Base-by-base conservation (phyloP, 1,284 basidiomycete genomes). In the Melampsora americana region DNA sequence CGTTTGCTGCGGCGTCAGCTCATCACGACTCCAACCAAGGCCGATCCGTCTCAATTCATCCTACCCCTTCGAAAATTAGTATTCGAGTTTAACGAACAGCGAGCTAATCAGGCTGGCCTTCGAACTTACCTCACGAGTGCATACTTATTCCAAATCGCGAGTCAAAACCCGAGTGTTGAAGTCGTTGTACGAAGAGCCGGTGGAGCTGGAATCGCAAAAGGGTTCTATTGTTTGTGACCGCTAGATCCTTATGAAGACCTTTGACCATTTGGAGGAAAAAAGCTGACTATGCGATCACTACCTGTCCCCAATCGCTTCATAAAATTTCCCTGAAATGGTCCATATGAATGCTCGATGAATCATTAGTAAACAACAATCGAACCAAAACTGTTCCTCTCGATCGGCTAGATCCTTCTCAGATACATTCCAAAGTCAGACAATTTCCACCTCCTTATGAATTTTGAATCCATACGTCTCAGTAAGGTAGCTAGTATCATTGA, bases 361-460 rank as follows among this genome's bases (percentile, higher is more conserved):
- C 7, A 48, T 67, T 18, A 74, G 72, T 74, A 16, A 74, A 74
- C 48, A 74, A 74, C 39, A 74, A 74, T 61, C 72, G 72, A 35
- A 67, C 65, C 5, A 74, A 74, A 67, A 61, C 72, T 32, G 48
- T 74, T 61, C 72, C 72, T 2, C 62, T 67, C n/a, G 72, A 74
- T 61, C 48, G 65, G 16, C 39, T 74, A 23, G 72, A 74, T 30
- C 64, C 35, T 7, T 26, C 26, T n/a, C 64, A 66, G 39, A 46
- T 66, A 35, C 32, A 46, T 12, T 5, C 2, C 14, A 66, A 66
- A 46, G 64, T 66, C 30, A 42, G 53, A 7, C 53, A 56, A 7
- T 56, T 11, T 39, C 35, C 18, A 23, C 18, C 42, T 46, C 7
- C 28, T 42, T 46, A 18, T n/a, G n/a, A 66, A 35, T 28, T 66